Evolutionary conservation across 176 grass and related monocot species (phyloP), one percentile per base, ranked within the genome.

Genomic region (Chloris gayana): DNA sequence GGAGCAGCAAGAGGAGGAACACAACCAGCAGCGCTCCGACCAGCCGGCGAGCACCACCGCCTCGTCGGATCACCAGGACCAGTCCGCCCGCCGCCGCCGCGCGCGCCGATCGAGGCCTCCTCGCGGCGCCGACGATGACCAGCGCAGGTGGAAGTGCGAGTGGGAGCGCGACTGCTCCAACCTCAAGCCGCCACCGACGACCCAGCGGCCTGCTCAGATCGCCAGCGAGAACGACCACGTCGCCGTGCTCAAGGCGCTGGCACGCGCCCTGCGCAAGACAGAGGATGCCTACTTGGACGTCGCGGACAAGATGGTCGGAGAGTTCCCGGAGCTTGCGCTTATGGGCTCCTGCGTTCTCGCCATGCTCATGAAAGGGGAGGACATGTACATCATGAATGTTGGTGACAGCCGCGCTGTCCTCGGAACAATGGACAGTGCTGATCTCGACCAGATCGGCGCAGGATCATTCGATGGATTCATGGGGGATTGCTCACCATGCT

Each of bases 311-410:
- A 91, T 94, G 90, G 90, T 87, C 45, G 54, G 42, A 1, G 86
- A 89, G 56, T 95, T 88, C 69, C 96, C 96, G 0, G 96, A 99
- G 84, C 90, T 99, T 4, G 92, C 90, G 17, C 86, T 99, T 49
- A 99, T 99, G 96, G 92, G 96, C 27, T 99, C 96, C 5, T 99
- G 96, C 42, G 90, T 99, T 12, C 81, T 99, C 1, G 91, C 88
- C 41, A 94, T 92, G 83, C 80, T 99, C 0, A 84, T 99, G 88
- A 95, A 93, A 81, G 96, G 96, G 3, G 96, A 99, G 27, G 88
- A 99, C 67, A 86, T 99, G 62, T 99, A 99, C 68, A n/a, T 99
- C 63, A 89, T 99, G 96, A 95, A 93, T 76, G 96, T 99, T 3
- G 96, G 96, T 1, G 96, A 99, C 39, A 99, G 96, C 84, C 84